These are phyloP conservation scores for Physcia stellaris DNA, from an alignment of 495 filamentous ascomycete genomes.

Conservation along the genomic window DNA sequence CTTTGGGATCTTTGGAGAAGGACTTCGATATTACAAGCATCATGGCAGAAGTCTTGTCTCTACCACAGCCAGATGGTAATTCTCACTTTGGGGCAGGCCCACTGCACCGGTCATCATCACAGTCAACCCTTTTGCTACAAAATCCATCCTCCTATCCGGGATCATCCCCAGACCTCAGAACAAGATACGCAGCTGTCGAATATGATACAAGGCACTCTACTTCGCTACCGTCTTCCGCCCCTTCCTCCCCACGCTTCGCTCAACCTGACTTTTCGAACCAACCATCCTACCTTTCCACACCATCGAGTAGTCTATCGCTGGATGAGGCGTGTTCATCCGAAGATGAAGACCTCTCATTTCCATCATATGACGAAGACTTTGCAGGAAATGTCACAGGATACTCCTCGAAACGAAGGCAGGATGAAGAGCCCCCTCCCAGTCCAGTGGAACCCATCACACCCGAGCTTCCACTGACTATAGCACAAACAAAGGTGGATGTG, in stretches of 20 bases:
- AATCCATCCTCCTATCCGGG: slow-evolving; percentile 21
- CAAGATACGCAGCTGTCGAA: slow-evolving; percentile 19
- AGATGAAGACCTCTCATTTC: slow-evolving; percentile 41
- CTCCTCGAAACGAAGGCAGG: background rate
- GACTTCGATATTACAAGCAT: no score
- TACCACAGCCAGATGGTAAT: slow-evolving; percentile 22
- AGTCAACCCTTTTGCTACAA: slow-evolving; percentile 29
- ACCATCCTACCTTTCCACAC: slow-evolving; percentile 37
- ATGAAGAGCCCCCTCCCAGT: slow-evolving; percentile 31
- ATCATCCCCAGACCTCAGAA: slow-evolving; percentile 19
- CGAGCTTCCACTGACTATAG: slow-evolving; percentile 21
- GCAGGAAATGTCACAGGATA: slow-evolving; percentile 13
- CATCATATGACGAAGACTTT: slow-evolving; percentile 38
- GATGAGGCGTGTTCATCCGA: slow-evolving; percentile 37
- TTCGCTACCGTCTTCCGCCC: slow-evolving; percentile 25
- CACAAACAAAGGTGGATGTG: slow-evolving; percentile 13
- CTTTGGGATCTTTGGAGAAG: no score
- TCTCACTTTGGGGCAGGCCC: slow-evolving; percentile 28
- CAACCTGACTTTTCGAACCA: slow-evolving; percentile 20
- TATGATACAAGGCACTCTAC: slow-evolving; percentile 25
- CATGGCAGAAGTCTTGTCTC: slow-evolving; percentile 34
- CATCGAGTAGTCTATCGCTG: slow-evolving; percentile 51
- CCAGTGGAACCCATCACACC: slow-evolving; percentile 27
- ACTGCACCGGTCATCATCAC: slow-evolving; percentile 28
- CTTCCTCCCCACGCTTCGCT: slow-evolving; percentile 23